Evolutionary conservation across 2,329 filamentous ascomycete species (phyloP).

Genomic region (Sclerotinia trifoliorum): DNA sequence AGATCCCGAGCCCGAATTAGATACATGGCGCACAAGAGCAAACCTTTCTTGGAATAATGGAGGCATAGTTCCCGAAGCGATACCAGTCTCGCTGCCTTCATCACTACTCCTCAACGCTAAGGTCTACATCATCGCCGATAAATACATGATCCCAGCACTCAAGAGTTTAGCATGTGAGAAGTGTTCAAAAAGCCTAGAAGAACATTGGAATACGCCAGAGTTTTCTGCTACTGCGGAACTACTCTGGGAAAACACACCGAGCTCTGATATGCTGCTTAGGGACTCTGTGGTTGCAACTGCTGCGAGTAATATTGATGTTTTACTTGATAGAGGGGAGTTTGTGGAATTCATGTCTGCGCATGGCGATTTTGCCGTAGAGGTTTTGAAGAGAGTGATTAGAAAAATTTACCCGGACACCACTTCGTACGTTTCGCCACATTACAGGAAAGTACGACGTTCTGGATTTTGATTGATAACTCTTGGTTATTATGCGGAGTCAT

Average conservation of each 20-base stretch:
- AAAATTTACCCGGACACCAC: too few relatives aligned
- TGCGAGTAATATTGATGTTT: slow-evolving; percentile 9
- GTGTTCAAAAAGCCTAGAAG: slow-evolving; percentile 14
- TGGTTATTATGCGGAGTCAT: neutral
- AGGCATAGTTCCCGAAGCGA: neutral
- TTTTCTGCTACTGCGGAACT: slow-evolving; percentile 23
- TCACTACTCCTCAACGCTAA: slow-evolving; percentile 25
- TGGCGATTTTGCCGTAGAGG: slow-evolving; percentile 14
- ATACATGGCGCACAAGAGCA: too few relatives aligned
- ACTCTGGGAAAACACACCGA: slow-evolving; percentile 24
- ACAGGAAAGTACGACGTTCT: neutral
- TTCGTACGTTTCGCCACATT: neutral
- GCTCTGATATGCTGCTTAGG: slow-evolving; percentile 23
- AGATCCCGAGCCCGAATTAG: too few relatives aligned
- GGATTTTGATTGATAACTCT: neutral
- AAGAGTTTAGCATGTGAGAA: slow-evolving; percentile 27
- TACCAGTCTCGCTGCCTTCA: neutral
- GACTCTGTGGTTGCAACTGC: slow-evolving; percentile 23
- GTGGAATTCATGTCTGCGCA: slow-evolving; percentile 8
- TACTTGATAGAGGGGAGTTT: slow-evolving; percentile 27
- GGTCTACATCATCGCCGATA: slow-evolving; percentile 31
- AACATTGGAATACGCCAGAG: slow-evolving; percentile 21
- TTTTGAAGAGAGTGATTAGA: neutral
- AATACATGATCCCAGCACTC: slow-evolving; percentile 28
- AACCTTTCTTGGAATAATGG: too few relatives aligned